Percentiles rank a stretch among this genome's conserved stretches.
phyloP scores from a whole-genome alignment of 768 basidiomycete genomes.

The Hericium alpestre region DNA sequence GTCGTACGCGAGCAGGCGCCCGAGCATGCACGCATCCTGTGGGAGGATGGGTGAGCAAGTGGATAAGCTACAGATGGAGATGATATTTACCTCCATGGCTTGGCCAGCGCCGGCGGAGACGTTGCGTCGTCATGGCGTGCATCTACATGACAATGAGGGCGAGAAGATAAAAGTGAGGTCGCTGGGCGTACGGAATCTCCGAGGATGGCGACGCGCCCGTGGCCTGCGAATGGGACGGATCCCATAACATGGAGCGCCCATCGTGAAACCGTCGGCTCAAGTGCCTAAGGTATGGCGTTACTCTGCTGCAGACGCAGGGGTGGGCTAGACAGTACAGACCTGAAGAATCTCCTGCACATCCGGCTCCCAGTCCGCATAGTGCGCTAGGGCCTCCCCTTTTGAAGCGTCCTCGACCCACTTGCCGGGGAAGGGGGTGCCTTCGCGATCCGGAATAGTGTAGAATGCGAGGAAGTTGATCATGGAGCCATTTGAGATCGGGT shows the following conservation, averaged over 20 bases:
- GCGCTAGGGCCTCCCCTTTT: slow-evolving; percentile 7
- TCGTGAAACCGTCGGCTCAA: slow-evolving; percentile 15
- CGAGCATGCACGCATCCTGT: background rate
- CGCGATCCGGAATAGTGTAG: slow-evolving; percentile 12
- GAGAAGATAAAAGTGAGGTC: background rate
- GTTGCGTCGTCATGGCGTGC: slow-evolving; percentile 20
- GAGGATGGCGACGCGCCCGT: slow-evolving; percentile 19
- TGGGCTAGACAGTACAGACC: background rate
- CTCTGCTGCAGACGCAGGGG: too few relatives aligned
- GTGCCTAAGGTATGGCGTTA: background rate
- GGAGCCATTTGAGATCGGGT: slow-evolving; percentile 17
- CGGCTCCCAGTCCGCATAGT: background rate
- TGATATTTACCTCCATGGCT: slow-evolving; percentile 16
- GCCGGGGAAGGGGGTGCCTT: slow-evolving; percentile 14
- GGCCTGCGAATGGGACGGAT: slow-evolving; percentile 15
- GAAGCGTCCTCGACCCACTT: slow-evolving; percentile 17
- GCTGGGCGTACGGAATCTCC: slow-evolving; percentile 19
- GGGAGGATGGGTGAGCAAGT: background rate
- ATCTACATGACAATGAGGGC: slow-evolving; percentile 4
- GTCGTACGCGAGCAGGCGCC: background rate
- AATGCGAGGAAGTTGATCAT: slow-evolving; percentile 17
- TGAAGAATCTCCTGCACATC: background rate
- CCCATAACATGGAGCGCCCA: slow-evolving; percentile 20
- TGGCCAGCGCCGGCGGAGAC: slow-evolving; percentile 22
- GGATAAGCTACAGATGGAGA: background rate